These are phyloP conservation scores for Fusarium temperatum DNA, from an alignment of 2,329 filamentous ascomycete species.

Conservation along the genomic window DNA sequence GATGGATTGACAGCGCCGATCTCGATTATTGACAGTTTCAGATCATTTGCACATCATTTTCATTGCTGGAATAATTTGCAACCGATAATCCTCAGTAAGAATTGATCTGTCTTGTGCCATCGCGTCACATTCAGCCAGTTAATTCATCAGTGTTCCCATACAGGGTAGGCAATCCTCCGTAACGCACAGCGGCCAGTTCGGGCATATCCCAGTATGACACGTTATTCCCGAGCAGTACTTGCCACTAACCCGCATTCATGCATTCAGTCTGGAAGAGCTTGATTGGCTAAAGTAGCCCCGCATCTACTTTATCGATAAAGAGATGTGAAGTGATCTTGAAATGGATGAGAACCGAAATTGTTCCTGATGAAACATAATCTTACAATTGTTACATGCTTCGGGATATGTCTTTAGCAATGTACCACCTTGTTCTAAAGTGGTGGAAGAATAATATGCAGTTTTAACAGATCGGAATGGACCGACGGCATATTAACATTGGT, in stretches of 20 bases:
- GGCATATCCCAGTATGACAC: neutral
- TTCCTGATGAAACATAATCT: neutral
- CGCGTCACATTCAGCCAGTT: too few species aligned
- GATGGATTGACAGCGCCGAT: neutral
- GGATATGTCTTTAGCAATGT: too few species aligned
- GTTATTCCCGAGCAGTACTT: neutral
- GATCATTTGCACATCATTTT: accelerated
- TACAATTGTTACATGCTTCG: neutral
- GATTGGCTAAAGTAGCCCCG: neutral
- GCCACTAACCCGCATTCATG: neutral
- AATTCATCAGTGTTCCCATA: neutral
- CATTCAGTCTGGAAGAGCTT: neutral
- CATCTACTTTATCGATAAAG: neutral
- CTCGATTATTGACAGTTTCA: neutral
- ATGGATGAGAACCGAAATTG: neutral
- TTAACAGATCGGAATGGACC: accelerated
- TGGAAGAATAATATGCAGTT: too few species aligned
- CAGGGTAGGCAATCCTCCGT: neutral
- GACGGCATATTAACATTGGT: too few species aligned
- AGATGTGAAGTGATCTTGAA: neutral
- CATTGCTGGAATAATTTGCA: accelerated
- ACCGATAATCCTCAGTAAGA: accelerated
- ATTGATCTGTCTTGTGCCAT: too few species aligned
- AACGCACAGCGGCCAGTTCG: too few species aligned
- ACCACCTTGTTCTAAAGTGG: too few species aligned